phyloP scores from a whole-genome alignment of 805 yeast species.

The Candida sanyiensis region DNA sequence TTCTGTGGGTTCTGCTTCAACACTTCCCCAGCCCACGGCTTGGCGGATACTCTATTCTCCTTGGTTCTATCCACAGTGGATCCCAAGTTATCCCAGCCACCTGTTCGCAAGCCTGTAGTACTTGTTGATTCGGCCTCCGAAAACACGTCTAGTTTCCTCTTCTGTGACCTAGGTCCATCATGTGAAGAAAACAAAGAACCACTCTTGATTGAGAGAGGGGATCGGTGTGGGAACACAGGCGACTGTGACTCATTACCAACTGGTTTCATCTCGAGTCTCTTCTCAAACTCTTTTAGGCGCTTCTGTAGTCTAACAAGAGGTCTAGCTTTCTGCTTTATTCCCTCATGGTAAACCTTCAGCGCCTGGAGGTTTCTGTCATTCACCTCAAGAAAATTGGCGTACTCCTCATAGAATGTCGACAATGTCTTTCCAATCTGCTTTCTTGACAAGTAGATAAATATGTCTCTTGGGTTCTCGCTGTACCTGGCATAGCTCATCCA shows the following conservation, averaged over 20 bases:
- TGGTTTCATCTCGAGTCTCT: slow-evolving; percentile 29
- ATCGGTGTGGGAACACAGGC: slow-evolving; percentile 30
- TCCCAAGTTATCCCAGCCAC: slow-evolving; percentile 46
- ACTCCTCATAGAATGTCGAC: slow-evolving; percentile 73
- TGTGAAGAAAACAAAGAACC: slow-evolving; percentile 24
- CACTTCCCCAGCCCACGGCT: slow-evolving; percentile 60
- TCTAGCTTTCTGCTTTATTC: slow-evolving; percentile 56
- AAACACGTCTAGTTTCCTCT: slow-evolving; percentile 19
- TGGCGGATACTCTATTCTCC: slow-evolving; percentile 54
- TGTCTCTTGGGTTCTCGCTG: slow-evolving; percentile 63
- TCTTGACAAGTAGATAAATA: slow-evolving; percentile 64
- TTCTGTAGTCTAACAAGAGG: slow-evolving; percentile 47
- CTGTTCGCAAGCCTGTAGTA: slow-evolving; percentile 14
- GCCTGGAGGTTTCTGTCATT: slow-evolving; percentile 49
- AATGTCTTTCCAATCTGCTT: slow-evolving; percentile 64
- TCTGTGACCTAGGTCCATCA: slow-evolving; percentile 13
- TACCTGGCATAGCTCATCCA: slow-evolving; percentile 77
- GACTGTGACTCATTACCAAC: slow-evolving; percentile 29
- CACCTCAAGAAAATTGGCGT: slow-evolving; percentile 57
- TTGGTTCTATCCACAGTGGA: slow-evolving; percentile 46
- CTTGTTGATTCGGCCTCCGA: slow-evolving; percentile 16
- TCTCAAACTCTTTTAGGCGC: slow-evolving; percentile 39
- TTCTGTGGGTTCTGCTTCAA: slow-evolving; percentile 34
- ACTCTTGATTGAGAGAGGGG: slow-evolving; percentile 34
- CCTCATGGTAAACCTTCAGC: slow-evolving; percentile 49